Conservation (phyloP, 208 protist species). For the Leishmania guyanensis region DNA sequence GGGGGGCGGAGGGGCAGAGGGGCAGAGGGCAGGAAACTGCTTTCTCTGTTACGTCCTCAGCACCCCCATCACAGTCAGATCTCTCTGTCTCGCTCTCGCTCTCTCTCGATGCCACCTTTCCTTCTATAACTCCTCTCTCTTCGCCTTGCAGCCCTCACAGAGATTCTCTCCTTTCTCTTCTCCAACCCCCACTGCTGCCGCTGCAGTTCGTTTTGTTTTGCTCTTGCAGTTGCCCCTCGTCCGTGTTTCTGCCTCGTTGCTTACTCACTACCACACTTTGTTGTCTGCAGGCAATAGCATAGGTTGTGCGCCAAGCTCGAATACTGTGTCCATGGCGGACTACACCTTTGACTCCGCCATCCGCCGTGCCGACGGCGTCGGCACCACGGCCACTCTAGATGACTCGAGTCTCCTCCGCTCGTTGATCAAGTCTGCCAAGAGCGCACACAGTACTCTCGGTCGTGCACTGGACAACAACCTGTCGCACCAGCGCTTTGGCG, state of each 20-base stretch:
- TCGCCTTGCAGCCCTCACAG: too few relatives aligned
- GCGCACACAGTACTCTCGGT: slow-evolving; percentile 63
- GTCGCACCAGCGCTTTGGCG: slow-evolving; percentile 44
- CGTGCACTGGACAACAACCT: slow-evolving; percentile 58
- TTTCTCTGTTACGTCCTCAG: neutral
- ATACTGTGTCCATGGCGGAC: neutral
- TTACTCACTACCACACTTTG: neutral
- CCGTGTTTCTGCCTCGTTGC: neutral
- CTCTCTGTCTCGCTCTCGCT: neutral
- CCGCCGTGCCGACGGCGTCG: neutral
- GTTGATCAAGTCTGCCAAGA: slow-evolving; percentile 57
- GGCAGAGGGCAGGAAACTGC: neutral
- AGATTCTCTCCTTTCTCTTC: neutral
- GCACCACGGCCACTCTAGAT: slow-evolving; percentile 35
- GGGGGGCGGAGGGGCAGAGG: neutral
- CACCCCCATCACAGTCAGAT: neutral
- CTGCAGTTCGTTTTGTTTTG: neutral
- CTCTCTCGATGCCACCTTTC: neutral
- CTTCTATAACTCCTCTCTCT: neutral
- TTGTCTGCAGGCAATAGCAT: neutral
- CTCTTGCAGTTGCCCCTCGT: neutral
- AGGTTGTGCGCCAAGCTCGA: neutral
- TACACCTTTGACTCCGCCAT: slow-evolving; percentile 5
- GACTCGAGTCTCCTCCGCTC: slow-evolving; percentile 48
- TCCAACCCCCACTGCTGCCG: neutral